Conservation (phyloP, 2,329 filamentous ascomycete species). For the Monilinia polystroma region DNA sequence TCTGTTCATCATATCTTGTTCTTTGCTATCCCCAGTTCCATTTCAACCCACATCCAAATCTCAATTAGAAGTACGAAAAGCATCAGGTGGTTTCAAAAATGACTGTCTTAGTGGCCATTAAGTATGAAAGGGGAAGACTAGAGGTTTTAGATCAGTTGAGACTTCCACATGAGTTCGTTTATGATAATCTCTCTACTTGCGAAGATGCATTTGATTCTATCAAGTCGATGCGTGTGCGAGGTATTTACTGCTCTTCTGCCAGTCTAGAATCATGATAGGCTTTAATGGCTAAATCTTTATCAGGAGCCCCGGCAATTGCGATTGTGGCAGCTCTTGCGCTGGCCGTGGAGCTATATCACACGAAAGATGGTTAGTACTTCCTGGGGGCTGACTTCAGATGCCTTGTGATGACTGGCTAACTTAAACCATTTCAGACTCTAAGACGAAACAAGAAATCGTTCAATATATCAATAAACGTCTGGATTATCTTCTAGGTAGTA, state of each 20-base stretch:
- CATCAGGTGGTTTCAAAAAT: conserved; percentile 24
- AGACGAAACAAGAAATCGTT: conserved; percentile 55
- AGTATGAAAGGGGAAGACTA: conserved; percentile 69
- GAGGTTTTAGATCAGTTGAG: conserved; percentile 82
- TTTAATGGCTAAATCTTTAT: conserved; percentile 21
- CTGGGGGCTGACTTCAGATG: neutral
- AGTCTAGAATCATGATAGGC: neutral
- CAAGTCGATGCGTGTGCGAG: conserved; percentile 74
- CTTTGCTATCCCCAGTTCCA: neutral
- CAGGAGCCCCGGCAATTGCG: conserved; percentile 88
- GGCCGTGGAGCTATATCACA: conserved; percentile 75
- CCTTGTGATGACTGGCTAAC: neutral
- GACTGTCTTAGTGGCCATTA: conserved; percentile 68
- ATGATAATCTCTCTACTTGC: conserved; percentile 67
- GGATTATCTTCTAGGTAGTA: conserved; percentile 82
- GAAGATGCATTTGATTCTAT: conserved; percentile 82
- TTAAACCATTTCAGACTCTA: conserved; percentile 25
- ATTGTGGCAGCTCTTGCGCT: conserved; percentile 92
- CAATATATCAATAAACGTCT: conserved; percentile 73
- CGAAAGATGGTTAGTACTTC: conserved; percentile 44
- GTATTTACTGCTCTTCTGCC: conserved; percentile 33
- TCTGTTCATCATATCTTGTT: neutral
- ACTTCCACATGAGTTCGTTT: conserved; percentile 76
- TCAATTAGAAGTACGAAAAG: neutral
- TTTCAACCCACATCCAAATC: neutral